Percentiles rank a stretch among this genome's conserved stretches.
phyloP scores from a whole-genome alignment of 78 protist species.

The Dictyostelium citrinum region DNA sequence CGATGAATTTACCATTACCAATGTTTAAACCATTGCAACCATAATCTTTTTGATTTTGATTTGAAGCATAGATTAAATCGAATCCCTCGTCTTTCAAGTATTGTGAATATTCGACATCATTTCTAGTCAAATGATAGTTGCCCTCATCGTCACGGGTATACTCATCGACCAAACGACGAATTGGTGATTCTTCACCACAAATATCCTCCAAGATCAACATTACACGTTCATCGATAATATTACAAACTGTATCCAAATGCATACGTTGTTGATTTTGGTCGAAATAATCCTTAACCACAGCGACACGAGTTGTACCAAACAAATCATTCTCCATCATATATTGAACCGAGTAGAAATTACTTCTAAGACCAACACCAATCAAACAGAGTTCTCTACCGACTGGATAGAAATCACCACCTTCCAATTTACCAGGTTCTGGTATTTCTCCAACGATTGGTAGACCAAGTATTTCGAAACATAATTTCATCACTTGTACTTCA shows the following conservation, averaged over 20 bases:
- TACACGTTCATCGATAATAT: slow-evolving; percentile 72
- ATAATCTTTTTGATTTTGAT: slow-evolving; percentile 85
- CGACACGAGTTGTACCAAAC: slow-evolving; percentile 88
- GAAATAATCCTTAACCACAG: slow-evolving; percentile 90
- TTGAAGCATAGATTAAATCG: slow-evolving; percentile 81
- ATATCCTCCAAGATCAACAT: slow-evolving; percentile 77
- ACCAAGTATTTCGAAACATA: slow-evolving; percentile 86
- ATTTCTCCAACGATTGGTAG: slow-evolving; percentile 88
- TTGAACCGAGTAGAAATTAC: slow-evolving; percentile 83
- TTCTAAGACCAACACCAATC: slow-evolving; percentile 91
- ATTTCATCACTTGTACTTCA: slow-evolving; percentile 89
- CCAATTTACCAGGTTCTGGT: slow-evolving; percentile 81
- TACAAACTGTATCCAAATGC: slow-evolving; percentile 93
- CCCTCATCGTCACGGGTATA: slow-evolving; percentile 66
- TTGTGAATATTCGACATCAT: slow-evolving; percentile 79
- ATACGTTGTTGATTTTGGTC: slow-evolving; percentile 91
- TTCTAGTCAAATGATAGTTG: slow-evolving; percentile 9
- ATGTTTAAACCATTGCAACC: slow-evolving; percentile 91
- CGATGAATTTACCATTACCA: slow-evolving; percentile 89
- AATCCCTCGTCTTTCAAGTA: slow-evolving; percentile 84
- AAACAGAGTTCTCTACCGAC: slow-evolving; percentile 83
- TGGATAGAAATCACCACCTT: slow-evolving; percentile 92
- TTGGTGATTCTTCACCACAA: slow-evolving; percentile 76
- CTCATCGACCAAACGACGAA: slow-evolving; percentile 84
- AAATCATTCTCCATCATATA: slow-evolving; percentile 84